Evolutionary conservation across 129 eudicot genomes (phyloP).

Genomic region (Flaveria ramosissima): DNA sequence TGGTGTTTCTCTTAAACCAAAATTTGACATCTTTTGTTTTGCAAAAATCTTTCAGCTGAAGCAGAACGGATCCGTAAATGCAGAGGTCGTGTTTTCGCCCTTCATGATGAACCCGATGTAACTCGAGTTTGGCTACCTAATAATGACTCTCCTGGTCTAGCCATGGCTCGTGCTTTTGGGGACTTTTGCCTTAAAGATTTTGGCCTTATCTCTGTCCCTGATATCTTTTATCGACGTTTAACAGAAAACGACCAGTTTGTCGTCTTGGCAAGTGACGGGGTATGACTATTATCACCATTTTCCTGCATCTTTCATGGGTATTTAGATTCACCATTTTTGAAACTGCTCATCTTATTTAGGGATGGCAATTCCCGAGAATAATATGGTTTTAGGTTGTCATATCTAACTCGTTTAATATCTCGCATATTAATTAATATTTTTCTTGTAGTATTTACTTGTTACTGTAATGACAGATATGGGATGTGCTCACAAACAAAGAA

Average conservation of each 20-base stretch:
- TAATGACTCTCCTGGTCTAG: conserved; percentile 82
- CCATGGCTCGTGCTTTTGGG: conserved; percentile 98
- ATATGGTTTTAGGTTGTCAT: not conserved
- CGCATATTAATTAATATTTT: not conserved
- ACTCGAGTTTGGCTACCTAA: conserved; percentile 91
- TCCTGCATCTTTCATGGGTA: not conserved
- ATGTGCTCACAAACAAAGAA: conserved; percentile 77
- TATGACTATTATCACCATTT: conserved; percentile 27
- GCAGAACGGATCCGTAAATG: conserved; percentile 82
- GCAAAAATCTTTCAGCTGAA: conserved; percentile 50
- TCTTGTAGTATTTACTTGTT: conserved; percentile 5
- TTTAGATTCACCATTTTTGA: not conserved
- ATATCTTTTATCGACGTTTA: conserved; percentile 60
- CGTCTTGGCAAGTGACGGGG: conserved; percentile 91
- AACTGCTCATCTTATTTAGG: not conserved
- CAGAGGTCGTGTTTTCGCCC: conserved; percentile 88
- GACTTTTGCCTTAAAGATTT: conserved; percentile 90
- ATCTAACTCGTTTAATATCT: not conserved
- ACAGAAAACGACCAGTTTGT: conserved; percentile 74
- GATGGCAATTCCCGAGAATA: not conserved
- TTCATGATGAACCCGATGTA: conserved; percentile 85
- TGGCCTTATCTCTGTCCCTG: conserved; percentile 85
- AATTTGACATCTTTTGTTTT: not conserved
- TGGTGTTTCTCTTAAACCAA: not conserved
- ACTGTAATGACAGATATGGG: conserved; percentile 60